Base-by-base conservation (phyloP, 2,329 filamentous ascomycete species). In the Endoconidiophora polonica region DNA sequence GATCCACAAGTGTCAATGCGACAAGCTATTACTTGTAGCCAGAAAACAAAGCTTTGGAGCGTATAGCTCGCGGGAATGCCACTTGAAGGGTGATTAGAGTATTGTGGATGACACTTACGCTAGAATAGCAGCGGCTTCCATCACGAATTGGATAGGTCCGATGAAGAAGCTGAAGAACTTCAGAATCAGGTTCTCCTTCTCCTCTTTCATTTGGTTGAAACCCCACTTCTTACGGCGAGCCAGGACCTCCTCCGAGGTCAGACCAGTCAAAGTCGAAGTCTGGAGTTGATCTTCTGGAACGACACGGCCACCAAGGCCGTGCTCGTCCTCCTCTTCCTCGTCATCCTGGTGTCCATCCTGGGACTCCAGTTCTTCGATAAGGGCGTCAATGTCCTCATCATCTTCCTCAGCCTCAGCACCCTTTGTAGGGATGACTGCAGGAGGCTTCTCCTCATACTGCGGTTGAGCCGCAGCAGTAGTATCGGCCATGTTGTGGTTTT, bases 121-220 rank as follows among this genome's bases (percentile, higher is more conserved):
- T 53, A 93, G 74, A 60, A 88, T 71, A 58, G 83, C 83, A 55
- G 85, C 83, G 66, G 77, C 74, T 79, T 90, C 84, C 86, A 94
- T 94, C 63, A 94, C 86, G 66, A 90, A 90, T 64, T 93, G 86
- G 57, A 94, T 90, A 22, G 87, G 87, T 57, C 87, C 87, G 50
- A 91, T 71, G 65, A 93, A 93, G 70, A 84, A 91, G 59, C 74
- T 72, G 60, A 78, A 66, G 66, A 94, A 93, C 71, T 93, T 91
- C 60, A 91, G 73, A 54, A 88, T 66, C 52, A 87, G 60, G 61
- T 88, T 93, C 67, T 87, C 82, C 68, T 86, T 87, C 70, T 90
- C 83, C 68, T 93, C 85, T 67, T 84, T 87, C 83, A 94, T 86
- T 64, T 86, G 79, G 64, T 94, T 94, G 61, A 84, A 71, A 63